Percentiles rank a stretch among this genome's conserved stretches.
Conservation (phyloP, 768 basidiomycete genomes). For the Naganishia antarctica region DNA sequence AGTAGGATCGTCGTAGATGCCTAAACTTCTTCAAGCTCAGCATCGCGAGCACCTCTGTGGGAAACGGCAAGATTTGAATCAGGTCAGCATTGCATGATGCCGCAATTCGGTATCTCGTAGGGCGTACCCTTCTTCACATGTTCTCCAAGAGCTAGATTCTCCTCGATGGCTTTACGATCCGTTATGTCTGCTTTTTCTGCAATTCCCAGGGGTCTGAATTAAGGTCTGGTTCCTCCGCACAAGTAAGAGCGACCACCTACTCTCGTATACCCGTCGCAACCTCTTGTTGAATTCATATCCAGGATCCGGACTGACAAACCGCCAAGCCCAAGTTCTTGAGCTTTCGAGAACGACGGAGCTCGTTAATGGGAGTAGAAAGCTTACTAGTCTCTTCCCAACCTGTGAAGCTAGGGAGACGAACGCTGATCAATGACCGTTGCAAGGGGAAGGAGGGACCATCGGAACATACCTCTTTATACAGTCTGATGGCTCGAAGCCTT, state of each 20-base stretch:
- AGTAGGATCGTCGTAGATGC: slow-evolving; percentile 42
- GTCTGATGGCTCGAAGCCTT: slow-evolving; percentile 43
- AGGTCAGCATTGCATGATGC: too few species aligned
- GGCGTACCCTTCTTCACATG: slow-evolving; percentile 48
- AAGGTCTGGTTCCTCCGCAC: background rate
- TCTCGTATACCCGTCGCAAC: slow-evolving; percentile 46
- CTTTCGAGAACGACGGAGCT: too few species aligned
- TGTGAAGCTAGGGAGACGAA: slow-evolving; percentile 33
- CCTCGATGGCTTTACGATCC: slow-evolving; percentile 41
- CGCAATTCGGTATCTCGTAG: too few species aligned
- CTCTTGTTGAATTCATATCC: slow-evolving; percentile 47
- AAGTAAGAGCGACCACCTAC: slow-evolving; percentile 33
- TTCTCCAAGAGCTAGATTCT: slow-evolving; percentile 46
- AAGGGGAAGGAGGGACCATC: background rate
- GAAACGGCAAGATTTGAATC: background rate
- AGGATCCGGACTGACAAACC: slow-evolving; percentile 42
- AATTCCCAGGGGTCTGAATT: background rate
- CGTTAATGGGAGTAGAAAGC: slow-evolving; percentile 10
- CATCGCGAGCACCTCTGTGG: slow-evolving; percentile 47
- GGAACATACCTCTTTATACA: slow-evolving; percentile 47
- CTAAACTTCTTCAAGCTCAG: slow-evolving; percentile 48
- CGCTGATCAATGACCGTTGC: background rate
- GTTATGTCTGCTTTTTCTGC: slow-evolving; percentile 44
- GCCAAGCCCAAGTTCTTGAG: background rate
- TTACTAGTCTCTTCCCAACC: slow-evolving; percentile 45